phyloP scores from a whole-genome alignment of 1,284 basidiomycete genomes.

The Phellopilus nigrolimitatus region DNA sequence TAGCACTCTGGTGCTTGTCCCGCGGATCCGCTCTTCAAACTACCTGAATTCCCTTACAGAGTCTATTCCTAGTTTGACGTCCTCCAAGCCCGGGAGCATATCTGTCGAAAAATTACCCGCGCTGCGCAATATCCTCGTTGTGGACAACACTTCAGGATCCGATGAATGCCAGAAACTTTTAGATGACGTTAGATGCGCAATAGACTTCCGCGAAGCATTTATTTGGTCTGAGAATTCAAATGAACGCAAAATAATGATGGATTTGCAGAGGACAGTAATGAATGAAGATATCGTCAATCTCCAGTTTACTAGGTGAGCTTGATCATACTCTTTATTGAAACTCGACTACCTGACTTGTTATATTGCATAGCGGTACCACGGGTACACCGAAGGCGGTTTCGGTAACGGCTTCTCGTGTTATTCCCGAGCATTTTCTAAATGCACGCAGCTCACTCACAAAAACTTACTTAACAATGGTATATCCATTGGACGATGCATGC shows the following conservation, averaged over 20 bases:
- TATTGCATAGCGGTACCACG: conserved; percentile 61
- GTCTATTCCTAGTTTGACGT: conserved; percentile 55
- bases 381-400: conserved; percentile 79
- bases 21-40: conserved; percentile 58
- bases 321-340: not conserved
- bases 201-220: conserved; percentile 65
- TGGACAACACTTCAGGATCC: conserved; percentile 51
- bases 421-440: conserved; percentile 1
- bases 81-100: conserved; percentile 50
- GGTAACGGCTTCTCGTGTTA: conserved; percentile 36
- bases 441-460: conserved; percentile 63
- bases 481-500: conserved; percentile 68
- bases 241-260: conserved; percentile 39
- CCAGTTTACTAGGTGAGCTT: conserved; percentile 74
- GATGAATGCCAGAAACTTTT: conserved; percentile 38
- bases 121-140: conserved; percentile 62
- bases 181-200: conserved; percentile 42
- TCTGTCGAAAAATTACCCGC: conserved; percentile 55
- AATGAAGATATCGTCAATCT: conserved; percentile 75
- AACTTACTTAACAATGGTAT: conserved; percentile 78
- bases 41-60: conserved; percentile 57
- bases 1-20: conserved; percentile 71
- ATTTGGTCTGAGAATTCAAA: conserved; percentile 51
- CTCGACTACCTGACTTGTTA: conserved; percentile 1
- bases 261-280: conserved; percentile 37